A percentile compares a stretch with the other conserved stretches of the same genome.
These are phyloP conservation scores for Colletotrichum gigasporum DNA, from an alignment of 2,329 filamentous ascomycete species.

Conservation along the genomic window DNA sequence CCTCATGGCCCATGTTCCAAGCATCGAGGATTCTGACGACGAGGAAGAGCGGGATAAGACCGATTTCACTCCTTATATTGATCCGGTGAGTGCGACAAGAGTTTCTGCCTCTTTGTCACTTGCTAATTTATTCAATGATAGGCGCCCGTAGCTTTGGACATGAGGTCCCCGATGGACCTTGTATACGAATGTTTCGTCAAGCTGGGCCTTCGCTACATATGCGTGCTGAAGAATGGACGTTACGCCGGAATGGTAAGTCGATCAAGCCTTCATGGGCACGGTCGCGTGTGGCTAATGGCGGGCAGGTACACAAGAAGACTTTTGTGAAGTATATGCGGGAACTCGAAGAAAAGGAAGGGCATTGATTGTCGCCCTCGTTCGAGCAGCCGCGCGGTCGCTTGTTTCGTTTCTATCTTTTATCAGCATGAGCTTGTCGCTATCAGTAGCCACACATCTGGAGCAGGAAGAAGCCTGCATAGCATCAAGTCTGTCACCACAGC, in stretches of 20 bases:
- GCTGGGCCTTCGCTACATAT: constrained; percentile 90
- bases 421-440: background rate
- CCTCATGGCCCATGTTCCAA: constrained; percentile 78
- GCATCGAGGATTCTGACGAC: constrained; percentile 71
- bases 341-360: constrained; percentile 65
- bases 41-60: constrained; percentile 69
- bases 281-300: constrained; percentile 30
- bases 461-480: background rate
- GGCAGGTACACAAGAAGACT: constrained; percentile 88
- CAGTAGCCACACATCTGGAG: background rate
- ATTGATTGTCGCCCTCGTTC: background rate
- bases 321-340: constrained; percentile 96
- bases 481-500: background rate
- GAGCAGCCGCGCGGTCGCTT: too few relatives aligned
- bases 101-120: background rate
- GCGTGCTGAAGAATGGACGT: constrained; percentile 83
- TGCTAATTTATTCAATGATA: constrained; percentile 38
- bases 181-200: constrained; percentile 98
- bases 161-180: constrained; percentile 89
- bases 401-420: background rate
- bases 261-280: background rate
- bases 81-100: constrained; percentile 69
- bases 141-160: constrained; percentile 88
- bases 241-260: constrained; percentile 85
- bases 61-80: constrained; percentile 91